Base-by-base conservation (phyloP, 2,329 filamentous ascomycete genomes). In the Claviceps purpurea region DNA sequence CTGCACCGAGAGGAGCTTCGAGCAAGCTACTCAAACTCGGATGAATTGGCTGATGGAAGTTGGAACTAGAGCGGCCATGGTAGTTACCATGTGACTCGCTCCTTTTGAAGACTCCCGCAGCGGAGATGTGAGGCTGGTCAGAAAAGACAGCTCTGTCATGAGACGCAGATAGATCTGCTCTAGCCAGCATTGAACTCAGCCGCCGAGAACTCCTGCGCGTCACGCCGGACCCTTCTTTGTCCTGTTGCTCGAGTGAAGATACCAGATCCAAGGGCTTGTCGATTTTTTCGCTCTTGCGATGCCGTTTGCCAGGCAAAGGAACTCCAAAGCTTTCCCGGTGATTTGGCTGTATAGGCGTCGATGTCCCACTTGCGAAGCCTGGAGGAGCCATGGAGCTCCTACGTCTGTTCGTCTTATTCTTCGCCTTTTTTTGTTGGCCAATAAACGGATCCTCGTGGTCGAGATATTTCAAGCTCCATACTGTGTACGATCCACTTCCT, bases 101-200 rank as follows among this genome's bases (percentile, higher is more conserved):
- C 54, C 85, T 78, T 57, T 84, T 80, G 14, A 75, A 68, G 44
- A 74, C 73, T 0, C 64, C 64, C 50, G 70, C 66, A 11, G 64
- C 66, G 8, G 69, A 60, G 8, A 68, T 62, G 2, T 65, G 73
- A 57, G 64, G 68, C 64, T 76, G 78, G 48, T 95, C 89, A 30
- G 82, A 78, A 62, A 95, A 94, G n/a, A 83, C 78, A 1, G 83
- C 76, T 60, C 87, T 78, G 59, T 95, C 89, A 57, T 91, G 87
- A 16, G 85, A 93, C 10, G 87, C 84, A 0, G 88, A 91, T 20
- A 96, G 72, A 63, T 96, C 91, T 37, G 87, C 86, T 60, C 91
- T 78, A 16, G 90, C 90, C 50, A 96, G 74, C 69, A 95, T 78
- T 16, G 91, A 97, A 70, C 93, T 98, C 26, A 97, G 85, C 49